phyloP scores from a whole-genome alignment of 225 moss, liverwort and hornwort genomes.

The Takakia lepidozioides region DNA sequence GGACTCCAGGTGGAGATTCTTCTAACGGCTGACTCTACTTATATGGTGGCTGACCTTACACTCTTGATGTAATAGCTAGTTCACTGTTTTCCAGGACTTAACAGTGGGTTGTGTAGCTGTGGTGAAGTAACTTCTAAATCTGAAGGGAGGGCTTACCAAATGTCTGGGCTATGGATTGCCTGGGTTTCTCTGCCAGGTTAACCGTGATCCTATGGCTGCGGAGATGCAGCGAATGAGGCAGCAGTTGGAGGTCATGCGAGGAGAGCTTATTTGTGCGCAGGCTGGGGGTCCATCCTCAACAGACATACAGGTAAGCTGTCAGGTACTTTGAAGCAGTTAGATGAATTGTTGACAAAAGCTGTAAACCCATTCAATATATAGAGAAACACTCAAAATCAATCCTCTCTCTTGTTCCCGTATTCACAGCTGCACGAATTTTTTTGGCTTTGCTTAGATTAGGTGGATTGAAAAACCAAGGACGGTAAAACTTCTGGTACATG shows the following conservation, averaged over 20 bases:
- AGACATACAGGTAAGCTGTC: slow-evolving; percentile 63
- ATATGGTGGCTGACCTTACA: not conserved
- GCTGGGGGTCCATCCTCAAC: slow-evolving; percentile 50
- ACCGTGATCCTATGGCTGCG: slow-evolving; percentile 94
- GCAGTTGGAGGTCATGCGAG: slow-evolving; percentile 90
- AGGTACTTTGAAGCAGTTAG: not conserved
- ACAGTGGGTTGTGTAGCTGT: too few species aligned
- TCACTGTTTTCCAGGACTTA: not conserved
- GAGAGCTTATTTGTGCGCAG: slow-evolving; percentile 90
- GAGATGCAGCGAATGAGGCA: slow-evolving; percentile 97
- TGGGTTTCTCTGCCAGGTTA: slow-evolving; percentile 40
- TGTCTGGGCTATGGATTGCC: too few species aligned
- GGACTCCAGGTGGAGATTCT: not conserved
- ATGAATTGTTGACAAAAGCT: not conserved
- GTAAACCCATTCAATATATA: not conserved
- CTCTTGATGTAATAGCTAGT: not conserved
- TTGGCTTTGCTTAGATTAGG: too few species aligned
- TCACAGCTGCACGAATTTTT: too few species aligned
- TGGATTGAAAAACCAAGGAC: too few species aligned
- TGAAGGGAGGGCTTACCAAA: too few species aligned
- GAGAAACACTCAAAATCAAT: too few species aligned
- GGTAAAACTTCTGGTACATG: not conserved
- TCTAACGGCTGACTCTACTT: not conserved
- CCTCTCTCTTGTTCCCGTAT: too few species aligned
- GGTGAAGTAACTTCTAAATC: too few species aligned